phyloP scores from a whole-genome alignment of 1,284 basidiomycete genomes.

The Moniliella sp. region DNA sequence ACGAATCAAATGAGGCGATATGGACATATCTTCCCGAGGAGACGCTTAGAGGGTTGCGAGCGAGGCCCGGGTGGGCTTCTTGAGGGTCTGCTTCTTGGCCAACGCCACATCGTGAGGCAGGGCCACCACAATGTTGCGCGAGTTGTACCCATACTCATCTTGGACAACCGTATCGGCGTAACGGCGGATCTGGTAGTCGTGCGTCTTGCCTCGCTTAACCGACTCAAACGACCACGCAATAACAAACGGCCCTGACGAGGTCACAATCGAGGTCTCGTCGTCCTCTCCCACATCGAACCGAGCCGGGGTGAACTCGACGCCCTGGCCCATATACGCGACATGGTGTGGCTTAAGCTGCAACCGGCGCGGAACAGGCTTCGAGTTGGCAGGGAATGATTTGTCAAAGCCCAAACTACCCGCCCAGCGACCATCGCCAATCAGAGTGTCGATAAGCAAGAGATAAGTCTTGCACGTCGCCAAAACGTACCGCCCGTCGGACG shows the following conservation, averaged over 20 bases:
- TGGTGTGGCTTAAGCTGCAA: conserved; percentile 78
- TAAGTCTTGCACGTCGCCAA: conserved; percentile 91
- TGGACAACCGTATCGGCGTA: conserved; percentile 37
- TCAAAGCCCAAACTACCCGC: conserved; percentile 75
- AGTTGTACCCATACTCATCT: conserved; percentile 38
- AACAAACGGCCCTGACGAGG: conserved; percentile 77
- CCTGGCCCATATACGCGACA: conserved; percentile 76
- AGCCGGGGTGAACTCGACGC: conserved; percentile 73
- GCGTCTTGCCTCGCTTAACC: conserved; percentile 69
- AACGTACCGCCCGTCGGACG: conserved; percentile 76
- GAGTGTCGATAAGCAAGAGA: conserved; percentile 76
- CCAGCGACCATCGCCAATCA: conserved; percentile 75
- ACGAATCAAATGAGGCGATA: too few relatives aligned
- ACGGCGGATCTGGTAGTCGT: conserved; percentile 76
- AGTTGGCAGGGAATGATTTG: conserved; percentile 73
- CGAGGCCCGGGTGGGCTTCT: conserved; percentile 61
- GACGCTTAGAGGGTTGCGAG: too few relatives aligned
- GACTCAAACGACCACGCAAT: conserved; percentile 67
- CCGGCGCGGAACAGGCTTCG: conserved; percentile 73
- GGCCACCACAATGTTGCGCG: conserved; percentile 89
- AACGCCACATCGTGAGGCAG: conserved; percentile 79
- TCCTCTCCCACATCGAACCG: conserved; percentile 65
- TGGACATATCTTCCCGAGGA: too few relatives aligned
- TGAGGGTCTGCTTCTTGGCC: conserved; percentile 74
- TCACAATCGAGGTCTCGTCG: conserved; percentile 75